phyloP scores from a whole-genome alignment of 1,284 basidiomycete genomes.

The Hemileccinum hortonii region DNA sequence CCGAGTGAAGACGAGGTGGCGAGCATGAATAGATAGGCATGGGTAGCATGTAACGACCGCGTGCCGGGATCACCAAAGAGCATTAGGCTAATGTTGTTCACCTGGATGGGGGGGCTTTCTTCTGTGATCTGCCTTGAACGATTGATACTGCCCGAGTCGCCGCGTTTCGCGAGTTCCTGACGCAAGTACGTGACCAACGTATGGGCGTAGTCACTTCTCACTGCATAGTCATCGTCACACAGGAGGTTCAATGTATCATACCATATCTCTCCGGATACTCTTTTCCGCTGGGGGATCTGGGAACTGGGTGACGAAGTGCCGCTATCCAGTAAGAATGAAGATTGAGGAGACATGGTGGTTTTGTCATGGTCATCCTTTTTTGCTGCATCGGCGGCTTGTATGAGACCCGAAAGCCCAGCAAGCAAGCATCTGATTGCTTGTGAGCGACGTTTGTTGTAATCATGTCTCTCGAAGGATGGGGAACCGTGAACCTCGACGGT shows the following conservation, averaged over 20 bases:
- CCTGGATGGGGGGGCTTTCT: conserved; percentile 44
- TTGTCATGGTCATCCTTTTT: conserved; percentile 36
- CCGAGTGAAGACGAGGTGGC: conserved; percentile 68
- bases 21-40: conserved; percentile 78
- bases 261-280: conserved; percentile 81
- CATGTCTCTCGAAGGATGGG: conserved; percentile 44
- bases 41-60: conserved; percentile 74
- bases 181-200: conserved; percentile 72
- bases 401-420: conserved; percentile 70
- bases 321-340: conserved; percentile 20
- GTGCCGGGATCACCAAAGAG: conserved; percentile 63
- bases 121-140: conserved; percentile 44
- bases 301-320: conserved; percentile 23
- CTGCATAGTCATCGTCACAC: conserved; percentile 71
- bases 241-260: conserved; percentile 84
- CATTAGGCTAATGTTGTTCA: conserved; percentile 46
- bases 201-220: conserved; percentile 76
- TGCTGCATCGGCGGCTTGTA: conserved; percentile 58
- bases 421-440: conserved; percentile 76
- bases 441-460: conserved; percentile 49
- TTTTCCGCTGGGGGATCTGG: conserved; percentile 59
- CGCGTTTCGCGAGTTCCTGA: conserved; percentile 67
- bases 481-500: conserved; percentile 67
- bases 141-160: conserved; percentile 45
- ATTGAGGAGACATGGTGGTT: conserved; percentile 21